Evolutionary conservation across 2,329 filamentous ascomycete species (phyloP).

Genomic region (Chlorencoelia australis): DNA sequence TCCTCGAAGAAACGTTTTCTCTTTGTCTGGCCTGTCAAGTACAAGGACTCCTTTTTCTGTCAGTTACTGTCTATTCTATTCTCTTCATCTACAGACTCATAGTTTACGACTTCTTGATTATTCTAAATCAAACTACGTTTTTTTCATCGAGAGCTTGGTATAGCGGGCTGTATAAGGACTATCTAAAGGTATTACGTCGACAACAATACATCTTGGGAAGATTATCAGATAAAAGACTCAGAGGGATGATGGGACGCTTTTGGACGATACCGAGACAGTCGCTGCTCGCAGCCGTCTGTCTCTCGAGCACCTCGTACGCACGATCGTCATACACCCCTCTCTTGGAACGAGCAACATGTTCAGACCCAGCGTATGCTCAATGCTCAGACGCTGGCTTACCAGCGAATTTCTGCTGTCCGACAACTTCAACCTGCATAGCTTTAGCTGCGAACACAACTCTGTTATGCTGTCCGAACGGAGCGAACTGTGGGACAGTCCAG

Average conservation of each 20-base stretch:
- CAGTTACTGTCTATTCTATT: no score
- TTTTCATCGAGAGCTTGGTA: neutral
- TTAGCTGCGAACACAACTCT: slow-evolving; percentile 57
- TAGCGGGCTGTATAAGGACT: no score
- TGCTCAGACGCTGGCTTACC: slow-evolving; percentile 47
- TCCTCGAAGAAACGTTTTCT: slow-evolving; percentile 14
- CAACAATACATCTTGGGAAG: no score
- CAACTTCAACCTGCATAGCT: slow-evolving; percentile 42
- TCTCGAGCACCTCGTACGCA: slow-evolving; percentile 31
- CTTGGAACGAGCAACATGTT: slow-evolving; percentile 41
- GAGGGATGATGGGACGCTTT: neutral
- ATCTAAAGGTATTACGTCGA: no score
- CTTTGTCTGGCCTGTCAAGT: no score
- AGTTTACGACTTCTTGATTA: slow-evolving; percentile 11
- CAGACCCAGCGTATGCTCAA: slow-evolving; percentile 36
- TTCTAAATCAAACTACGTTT: slow-evolving; percentile 1
- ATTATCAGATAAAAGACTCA: no score
- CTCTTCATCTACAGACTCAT: slow-evolving; percentile 7
- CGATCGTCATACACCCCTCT: slow-evolving; percentile 29
- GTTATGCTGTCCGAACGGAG: slow-evolving; percentile 56
- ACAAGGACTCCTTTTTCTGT: no score
- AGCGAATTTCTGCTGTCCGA: slow-evolving; percentile 56
- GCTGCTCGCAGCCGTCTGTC: slow-evolving; percentile 16
- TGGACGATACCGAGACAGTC: slow-evolving; percentile 2
- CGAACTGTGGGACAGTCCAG: slow-evolving; percentile 48